Evolutionary conservation across 169 alveolate species (phyloP), one percentile per base, ranked within the genome.

Genomic region (Plasmodium ovale): DNA sequence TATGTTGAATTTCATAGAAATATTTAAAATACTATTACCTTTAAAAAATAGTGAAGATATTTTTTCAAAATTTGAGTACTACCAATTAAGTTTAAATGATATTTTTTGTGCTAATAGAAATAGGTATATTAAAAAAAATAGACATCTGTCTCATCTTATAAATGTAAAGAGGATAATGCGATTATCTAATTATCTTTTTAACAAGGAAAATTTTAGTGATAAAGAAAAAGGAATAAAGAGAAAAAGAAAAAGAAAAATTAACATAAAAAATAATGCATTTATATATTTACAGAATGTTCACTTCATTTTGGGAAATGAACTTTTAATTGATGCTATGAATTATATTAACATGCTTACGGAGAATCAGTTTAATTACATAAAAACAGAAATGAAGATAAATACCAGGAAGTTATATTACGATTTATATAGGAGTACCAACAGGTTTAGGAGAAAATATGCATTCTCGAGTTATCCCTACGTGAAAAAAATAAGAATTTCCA

Each of bases 301-400:
- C 60, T 85, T 85, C 37, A 14, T 85, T 5, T 33, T 85, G 33
- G 91, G 91, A 7, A 85, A 85, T 37, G 91, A 85, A 69, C 59
- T 85, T 19, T n/a, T 85, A 19, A 68, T 85, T 44, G 91, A 85
- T n/a, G 91, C 91, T n/a, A 23, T 85, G 31, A 23, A 71, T 1
- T 39, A 39, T 4, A 23, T 68, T 27, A 67, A 68, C 42, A 64
- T 51, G 7, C 29, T 53, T 27, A 21, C 82, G n/a, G 9, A 64
- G 3, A n/a, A 54, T 49, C 6, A 47, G 0, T 58, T 49, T 37
- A 33, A 25, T 65, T 64, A 79, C 51, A 5, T 79, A 42, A 54
- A 39, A 68, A 25, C 56, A 25, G 77, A 85, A 21, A 42, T 85
- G 72, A 85, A 85, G 39, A 58, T 21, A 37, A 59, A 60, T 16